Percentiles rank a stretch among this genome's conserved stretches.
These are phyloP conservation scores for Verticillium tricorpus DNA, from an alignment of 2,329 filamentous ascomycete species.

Conservation along the genomic window DNA sequence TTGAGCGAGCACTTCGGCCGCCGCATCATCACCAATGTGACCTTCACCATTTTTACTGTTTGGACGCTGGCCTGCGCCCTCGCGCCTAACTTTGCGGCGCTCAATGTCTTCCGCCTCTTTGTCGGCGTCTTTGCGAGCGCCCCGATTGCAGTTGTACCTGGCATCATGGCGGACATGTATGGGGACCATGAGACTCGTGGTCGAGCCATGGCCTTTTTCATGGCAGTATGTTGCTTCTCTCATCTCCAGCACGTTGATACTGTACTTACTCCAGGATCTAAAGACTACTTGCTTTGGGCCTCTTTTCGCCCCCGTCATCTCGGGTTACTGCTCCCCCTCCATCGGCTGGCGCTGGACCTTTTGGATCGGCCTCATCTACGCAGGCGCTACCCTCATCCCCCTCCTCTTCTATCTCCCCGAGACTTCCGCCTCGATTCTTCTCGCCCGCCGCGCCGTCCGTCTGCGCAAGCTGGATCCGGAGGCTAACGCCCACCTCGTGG, in stretches of 20 bases:
- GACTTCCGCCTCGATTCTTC: slow-evolving; percentile 55
- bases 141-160: slow-evolving; percentile 58
- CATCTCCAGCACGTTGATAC: background rate
- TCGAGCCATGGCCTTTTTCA: slow-evolving; percentile 58
- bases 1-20: slow-evolving; percentile 62
- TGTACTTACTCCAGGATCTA: background rate
- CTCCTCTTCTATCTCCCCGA: slow-evolving; percentile 63
- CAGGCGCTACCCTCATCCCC: slow-evolving; percentile 54
- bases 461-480: slow-evolving; percentile 52
- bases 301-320: slow-evolving; percentile 60
- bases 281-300: slow-evolving; percentile 62
- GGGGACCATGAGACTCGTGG: slow-evolving; percentile 50
- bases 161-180: slow-evolving; percentile 64
- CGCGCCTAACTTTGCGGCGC: slow-evolving; percentile 44
- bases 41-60: slow-evolving; percentile 43
- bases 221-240: slow-evolving; percentile 42
- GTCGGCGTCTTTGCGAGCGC: slow-evolving; percentile 50
- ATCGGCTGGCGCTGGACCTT: slow-evolving; percentile 68
- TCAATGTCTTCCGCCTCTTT: slow-evolving; percentile 52
- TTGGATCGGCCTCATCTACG: slow-evolving; percentile 66
- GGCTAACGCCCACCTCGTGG: slow-evolving; percentile 40
- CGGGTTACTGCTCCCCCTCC: slow-evolving; percentile 53
- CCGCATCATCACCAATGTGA: slow-evolving; percentile 36
- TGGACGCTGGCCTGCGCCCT: slow-evolving; percentile 54
- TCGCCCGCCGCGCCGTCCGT: slow-evolving; percentile 50